Percentiles rank a stretch among this genome's conserved stretches.
These are phyloP conservation scores for Russula abietina DNA, from an alignment of 768 basidiomycete genomes.

Conservation along the genomic window DNA sequence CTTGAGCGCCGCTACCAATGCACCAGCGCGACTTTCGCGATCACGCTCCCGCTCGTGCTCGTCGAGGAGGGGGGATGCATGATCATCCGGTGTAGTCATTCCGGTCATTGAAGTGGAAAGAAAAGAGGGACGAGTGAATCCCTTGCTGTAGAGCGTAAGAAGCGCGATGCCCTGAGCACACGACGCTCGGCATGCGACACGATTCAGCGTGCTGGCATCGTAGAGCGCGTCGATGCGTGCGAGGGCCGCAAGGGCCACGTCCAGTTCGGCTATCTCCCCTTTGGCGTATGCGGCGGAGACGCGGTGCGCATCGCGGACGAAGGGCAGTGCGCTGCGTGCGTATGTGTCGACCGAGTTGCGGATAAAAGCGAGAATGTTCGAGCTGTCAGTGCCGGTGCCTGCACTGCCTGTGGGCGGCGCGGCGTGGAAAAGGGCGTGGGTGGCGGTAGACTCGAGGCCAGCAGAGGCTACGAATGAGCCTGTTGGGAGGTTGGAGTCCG, in stretches of 20 bases:
- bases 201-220: conserved; percentile 84
- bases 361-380: conserved; percentile 52
- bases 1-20: conserved; percentile 65
- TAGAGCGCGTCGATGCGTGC: conserved; percentile 65
- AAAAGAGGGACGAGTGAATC: conserved; percentile 56
- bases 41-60: conserved; percentile 23
- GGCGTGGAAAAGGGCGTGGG: conserved; percentile 68
- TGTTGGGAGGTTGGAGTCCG: conserved; percentile 93
- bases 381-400: conserved; percentile 13
- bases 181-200: conserved; percentile 81
- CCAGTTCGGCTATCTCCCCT: conserved; percentile 10
- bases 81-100: conserved; percentile 16
- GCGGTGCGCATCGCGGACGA: conserved; percentile 68
- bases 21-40: conserved; percentile 26
- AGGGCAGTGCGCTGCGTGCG: conserved; percentile 66
- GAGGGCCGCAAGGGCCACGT: conserved; percentile 39
- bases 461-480: conserved; percentile 95
- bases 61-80: conserved; percentile 1
- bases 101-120: conserved; percentile 21
- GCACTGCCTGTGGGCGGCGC: background rate
- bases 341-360: conserved; percentile 73
- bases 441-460: conserved; percentile 83
- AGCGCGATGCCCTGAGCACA: conserved; percentile 89
- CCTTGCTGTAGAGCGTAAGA: conserved; percentile 79
- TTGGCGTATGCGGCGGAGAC: conserved; percentile 28